Evolutionary conservation across 2,329 filamentous ascomycete species (phyloP), one percentile per base, ranked within the genome.

Genomic region (Fusarium buxicola): DNA sequence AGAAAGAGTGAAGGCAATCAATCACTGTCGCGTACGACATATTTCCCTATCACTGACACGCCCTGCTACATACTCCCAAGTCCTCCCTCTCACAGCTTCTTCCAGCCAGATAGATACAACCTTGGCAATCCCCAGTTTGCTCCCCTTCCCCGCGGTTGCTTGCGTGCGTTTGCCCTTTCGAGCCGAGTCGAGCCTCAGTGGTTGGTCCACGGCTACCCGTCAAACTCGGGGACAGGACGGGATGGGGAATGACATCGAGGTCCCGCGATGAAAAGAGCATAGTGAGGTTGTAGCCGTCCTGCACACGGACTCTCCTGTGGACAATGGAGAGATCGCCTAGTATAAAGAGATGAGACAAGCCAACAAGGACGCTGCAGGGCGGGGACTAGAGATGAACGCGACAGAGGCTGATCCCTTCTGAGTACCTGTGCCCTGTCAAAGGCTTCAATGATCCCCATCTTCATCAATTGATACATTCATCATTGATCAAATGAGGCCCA

Each of bases 281-380:
- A 69, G 68, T 60, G 58, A 68, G 53, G 68, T 69, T 53, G 65
- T 68, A 68, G 63, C 68, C 66, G 58, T 67, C 55, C 52, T 55
- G 56, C 58, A 67, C 68, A 69, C 68, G 60, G 66, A 64, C 68
- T 65, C 49, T 65, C 43, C 58, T 63, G 68, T 58, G 63, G 60
- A 65, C 67, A 66, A 70, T 65, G 57, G 41, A 53, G 55, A 69
- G 57, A 60, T 63, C 52, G 47, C 49, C 60, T 51, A 54, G 47
- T 48, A 35, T 35, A 46, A 51, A 56, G 21, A 44, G 40, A 38
- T 38, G 39, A 53, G 50, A 45, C 43, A 48, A 36, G 34, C 41
- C 47, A 25, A 46, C 38, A 58, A 28, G 34, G 15, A 27, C 38
- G 45, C 43, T 57, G 39, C 35, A 44, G 44, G 50, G 56, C 45